phyloP scores from a whole-genome alignment of 108 stramenopile genomes.

The Phaeodactylum tricornutum region DNA sequence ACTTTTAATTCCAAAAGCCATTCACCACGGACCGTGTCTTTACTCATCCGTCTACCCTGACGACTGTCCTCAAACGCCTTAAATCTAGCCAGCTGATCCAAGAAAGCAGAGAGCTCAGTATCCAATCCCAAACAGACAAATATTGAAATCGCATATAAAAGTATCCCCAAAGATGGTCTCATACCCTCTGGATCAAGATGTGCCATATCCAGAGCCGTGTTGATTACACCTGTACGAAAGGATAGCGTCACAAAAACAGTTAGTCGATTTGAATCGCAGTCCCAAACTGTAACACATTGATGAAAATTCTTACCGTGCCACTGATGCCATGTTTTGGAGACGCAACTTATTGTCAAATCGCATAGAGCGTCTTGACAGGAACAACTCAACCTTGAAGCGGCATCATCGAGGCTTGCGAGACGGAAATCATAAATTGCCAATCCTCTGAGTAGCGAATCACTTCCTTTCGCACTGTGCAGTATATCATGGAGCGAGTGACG shows the following conservation, averaged over 20 bases:
- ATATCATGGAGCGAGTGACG: conserved; percentile 12
- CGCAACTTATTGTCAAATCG: conserved; percentile 37
- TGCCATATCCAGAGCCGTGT: conserved; percentile 51
- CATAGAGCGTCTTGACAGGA: conserved; percentile 10
- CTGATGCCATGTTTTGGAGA: conserved; percentile 56
- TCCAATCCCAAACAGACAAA: conserved; percentile 76
- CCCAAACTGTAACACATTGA: no score
- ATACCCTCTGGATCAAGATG: conserved; percentile 62
- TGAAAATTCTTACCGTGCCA: no score
- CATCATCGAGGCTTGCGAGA: conserved; percentile 36
- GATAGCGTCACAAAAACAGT: no score
- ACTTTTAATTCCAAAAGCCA: conserved; percentile 21
- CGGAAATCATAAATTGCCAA: conserved; percentile 46
- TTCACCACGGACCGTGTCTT: no score
- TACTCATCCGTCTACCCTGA: background rate
- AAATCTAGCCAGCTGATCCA: conserved; percentile 57
- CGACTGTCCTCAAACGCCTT: conserved; percentile 46
- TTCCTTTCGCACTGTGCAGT: conserved; percentile 46
- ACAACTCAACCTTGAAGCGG: conserved; percentile 7
- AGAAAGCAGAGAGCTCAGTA: conserved; percentile 58
- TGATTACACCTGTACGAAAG: no score
- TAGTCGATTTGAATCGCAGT: no score
- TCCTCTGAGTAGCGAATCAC: conserved; percentile 68
- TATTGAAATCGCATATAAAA: conserved; percentile 66
- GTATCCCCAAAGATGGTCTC: conserved; percentile 52